Base-by-base conservation (phyloP, 1,284 basidiomycete genomes). In the Inonotus hispidus region DNA sequence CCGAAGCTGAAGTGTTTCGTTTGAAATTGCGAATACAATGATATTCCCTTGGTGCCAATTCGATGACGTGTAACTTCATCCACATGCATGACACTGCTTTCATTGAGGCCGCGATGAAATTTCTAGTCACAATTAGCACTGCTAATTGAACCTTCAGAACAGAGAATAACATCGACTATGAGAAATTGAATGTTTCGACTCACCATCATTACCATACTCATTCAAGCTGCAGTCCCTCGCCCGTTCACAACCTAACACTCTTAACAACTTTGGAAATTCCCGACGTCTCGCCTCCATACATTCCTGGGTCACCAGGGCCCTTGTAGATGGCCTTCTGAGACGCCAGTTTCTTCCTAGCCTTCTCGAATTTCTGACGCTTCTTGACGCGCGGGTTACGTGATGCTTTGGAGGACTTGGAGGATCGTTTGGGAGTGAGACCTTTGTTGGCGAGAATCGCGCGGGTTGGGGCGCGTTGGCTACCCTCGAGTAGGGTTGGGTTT, bases 351-450 rank as follows among this genome's bases (percentile, higher is more conserved):
- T 91, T 93, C 80, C 95, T 91, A 63, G 94, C 95, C 76, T 96
- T 90, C 70, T 95, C 94, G 79, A 88, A 98, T 70, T 85, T 88
- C 73, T 89, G 81, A 53, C 92, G 83, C 75, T 98, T 98, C 83
- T 97, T 98, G 74, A 98, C 94, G 68, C 95, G 87, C 35, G 95
- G 94, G 75, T 98, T 98, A 66, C 94, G 91, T 43, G 93, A 91
- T 58, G 78, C 80, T 76, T 97, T 97, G 55, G 88, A 77, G 50
- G 14, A n/a, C 14, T 45, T 45, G 41, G 14, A n/a, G 41, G 21
- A 21, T 57, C 95, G 85, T 66, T 82, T 84, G 1, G 95, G 94
- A 16, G 94, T 97, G 63, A 98, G 84, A 61, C 95, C 95, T 69
- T 88, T 90, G 81, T 98, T 98, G 71, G 89, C 87, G 68, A 96